Conservation (phyloP, 192 early-diverging fungal genomes). For the Linnemannia elongata region DNA sequence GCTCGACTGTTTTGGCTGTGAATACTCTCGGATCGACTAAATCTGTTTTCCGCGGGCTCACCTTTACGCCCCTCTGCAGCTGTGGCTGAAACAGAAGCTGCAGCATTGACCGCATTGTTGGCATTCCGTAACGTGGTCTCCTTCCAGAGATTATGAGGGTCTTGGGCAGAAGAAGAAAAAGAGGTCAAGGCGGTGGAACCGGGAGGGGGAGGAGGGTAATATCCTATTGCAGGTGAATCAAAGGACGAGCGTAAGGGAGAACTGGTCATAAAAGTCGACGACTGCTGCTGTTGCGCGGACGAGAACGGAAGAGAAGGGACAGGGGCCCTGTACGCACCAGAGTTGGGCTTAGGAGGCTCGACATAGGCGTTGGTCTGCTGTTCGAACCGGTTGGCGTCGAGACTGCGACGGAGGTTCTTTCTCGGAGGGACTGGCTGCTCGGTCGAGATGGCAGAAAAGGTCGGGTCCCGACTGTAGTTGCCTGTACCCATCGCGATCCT, state of each 20-base stretch:
- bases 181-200: not conserved
- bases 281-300: not conserved
- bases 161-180: conserved; percentile 10
- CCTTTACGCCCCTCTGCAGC: conserved; percentile 25
- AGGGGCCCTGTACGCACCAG: conserved; percentile 42
- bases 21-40: conserved; percentile 19
- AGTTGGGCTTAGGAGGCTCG: conserved; percentile 15
- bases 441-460: not conserved
- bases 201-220: conserved; percentile 9
- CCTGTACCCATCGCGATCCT: not conserved
- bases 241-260: conserved; percentile 6
- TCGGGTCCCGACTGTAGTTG: not conserved
- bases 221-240: not conserved
- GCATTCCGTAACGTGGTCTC: conserved; percentile 44
- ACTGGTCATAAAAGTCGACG: not conserved
- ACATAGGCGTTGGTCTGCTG: conserved; percentile 3
- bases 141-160: conserved; percentile 30
- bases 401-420: not conserved
- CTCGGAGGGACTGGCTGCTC: not conserved
- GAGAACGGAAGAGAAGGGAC: conserved; percentile 24
- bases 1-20: conserved; percentile 23
- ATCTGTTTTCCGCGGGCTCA: not conserved
- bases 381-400: conserved; percentile 1
- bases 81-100: not conserved
- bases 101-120: too few relatives aligned